Conservation (phyloP, 208 protist genomes). For the Trypanosoma boissoni region DNA sequence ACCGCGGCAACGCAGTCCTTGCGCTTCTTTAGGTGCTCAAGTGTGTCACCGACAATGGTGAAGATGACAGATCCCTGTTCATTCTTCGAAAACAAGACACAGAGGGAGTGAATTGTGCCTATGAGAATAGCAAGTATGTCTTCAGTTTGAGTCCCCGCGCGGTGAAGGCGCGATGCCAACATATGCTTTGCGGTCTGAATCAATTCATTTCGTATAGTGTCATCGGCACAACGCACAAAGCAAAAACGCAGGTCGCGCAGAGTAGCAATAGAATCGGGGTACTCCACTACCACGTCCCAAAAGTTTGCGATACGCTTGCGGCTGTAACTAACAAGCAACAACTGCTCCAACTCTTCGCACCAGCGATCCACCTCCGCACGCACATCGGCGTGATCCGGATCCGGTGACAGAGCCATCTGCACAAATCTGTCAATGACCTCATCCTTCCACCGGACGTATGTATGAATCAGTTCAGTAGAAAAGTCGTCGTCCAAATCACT, state of each 20-base stretch:
- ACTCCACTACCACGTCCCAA: conserved; percentile 87
- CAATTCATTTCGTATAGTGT: conserved; percentile 55
- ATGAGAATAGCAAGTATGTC: conserved; percentile 82
- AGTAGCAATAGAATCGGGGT: conserved; percentile 73
- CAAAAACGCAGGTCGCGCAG: conserved; percentile 79
- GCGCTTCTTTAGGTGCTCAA: conserved; percentile 73
- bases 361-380: conserved; percentile 54
- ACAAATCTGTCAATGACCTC: conserved; percentile 70
- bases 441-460: conserved; percentile 63
- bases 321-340: conserved; percentile 51
- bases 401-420: conserved; percentile 38
- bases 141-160: conserved; percentile 80
- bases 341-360: conserved; percentile 61
- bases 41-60: conserved; percentile 67
- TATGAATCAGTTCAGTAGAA: conserved; percentile 42
- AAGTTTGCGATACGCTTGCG: conserved; percentile 60
- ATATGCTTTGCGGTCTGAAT: conserved; percentile 52
- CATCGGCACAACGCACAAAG: conserved; percentile 45
- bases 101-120: conserved; percentile 76
- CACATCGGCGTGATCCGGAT: conserved; percentile 18
- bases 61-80: conserved; percentile 76
- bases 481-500: conserved; percentile 64
- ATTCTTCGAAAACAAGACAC: conserved; percentile 67
- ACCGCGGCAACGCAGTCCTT: conserved; percentile 77
- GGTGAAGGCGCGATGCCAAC: conserved; percentile 72